These are phyloP conservation scores for Lentinula lateritia DNA, from an alignment of 768 basidiomycete genomes.

Conservation along the genomic window DNA sequence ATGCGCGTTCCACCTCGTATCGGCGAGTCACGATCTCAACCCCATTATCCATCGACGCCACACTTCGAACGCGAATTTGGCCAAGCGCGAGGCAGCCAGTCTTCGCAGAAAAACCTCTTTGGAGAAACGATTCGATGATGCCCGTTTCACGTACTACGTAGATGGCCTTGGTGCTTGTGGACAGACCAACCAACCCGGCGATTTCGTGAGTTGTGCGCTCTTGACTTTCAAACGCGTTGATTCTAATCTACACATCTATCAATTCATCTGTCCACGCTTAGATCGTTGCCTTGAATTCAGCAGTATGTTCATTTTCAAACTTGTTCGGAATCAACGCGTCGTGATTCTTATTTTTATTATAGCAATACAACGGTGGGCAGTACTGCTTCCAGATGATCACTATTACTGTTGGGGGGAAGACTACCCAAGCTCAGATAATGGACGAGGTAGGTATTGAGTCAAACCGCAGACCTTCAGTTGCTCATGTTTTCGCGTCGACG, in stretches of 20 bases:
- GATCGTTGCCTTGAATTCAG: conserved; percentile 7
- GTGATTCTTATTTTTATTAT: neutral
- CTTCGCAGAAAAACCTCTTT: neutral
- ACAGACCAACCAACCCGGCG: neutral
- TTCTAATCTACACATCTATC: neutral
- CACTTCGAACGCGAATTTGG: neutral
- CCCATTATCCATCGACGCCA: conserved; percentile 1
- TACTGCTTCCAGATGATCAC: conserved; percentile 51
- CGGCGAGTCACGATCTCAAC: neutral
- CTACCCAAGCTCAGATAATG: conserved; percentile 41
- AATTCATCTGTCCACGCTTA: neutral
- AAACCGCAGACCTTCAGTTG: neutral
- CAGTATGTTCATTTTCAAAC: neutral
- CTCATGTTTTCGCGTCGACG: neutral
- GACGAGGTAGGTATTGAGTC: conserved; percentile 40
- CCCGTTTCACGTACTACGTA: conserved; percentile 2
- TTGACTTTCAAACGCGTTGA: neutral
- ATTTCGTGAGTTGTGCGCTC: conserved; percentile 1
- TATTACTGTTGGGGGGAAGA: conserved; percentile 43
- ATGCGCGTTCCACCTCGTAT: neutral
- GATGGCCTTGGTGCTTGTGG: conserved; percentile 8
- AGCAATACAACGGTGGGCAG: conserved; percentile 7
- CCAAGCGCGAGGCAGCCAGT: conserved; percentile 1
- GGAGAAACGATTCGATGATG: conserved; percentile 2
- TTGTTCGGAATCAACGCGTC: neutral